Evolutionary conservation across 1,139 yeast species (phyloP).

Genomic region (Hyphopichia burtonii): DNA sequence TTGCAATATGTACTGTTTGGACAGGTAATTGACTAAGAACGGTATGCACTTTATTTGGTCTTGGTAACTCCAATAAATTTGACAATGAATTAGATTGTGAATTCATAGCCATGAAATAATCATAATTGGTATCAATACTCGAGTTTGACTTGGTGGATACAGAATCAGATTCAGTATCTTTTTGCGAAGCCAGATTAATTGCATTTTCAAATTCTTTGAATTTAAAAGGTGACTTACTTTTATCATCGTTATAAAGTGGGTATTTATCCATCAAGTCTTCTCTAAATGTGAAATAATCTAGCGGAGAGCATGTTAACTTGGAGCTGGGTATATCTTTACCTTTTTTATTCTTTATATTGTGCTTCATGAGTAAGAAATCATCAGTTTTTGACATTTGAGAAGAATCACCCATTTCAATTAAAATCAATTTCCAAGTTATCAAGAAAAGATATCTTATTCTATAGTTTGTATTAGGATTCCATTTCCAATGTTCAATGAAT

Average conservation of each 20-base stretch:
- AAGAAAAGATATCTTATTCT: slow-evolving; percentile 52
- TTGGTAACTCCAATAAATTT: slow-evolving; percentile 58
- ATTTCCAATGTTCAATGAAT: slow-evolving; percentile 67
- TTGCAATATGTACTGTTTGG: slow-evolving; percentile 74
- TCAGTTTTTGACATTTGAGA: slow-evolving; percentile 47
- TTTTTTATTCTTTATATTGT: slow-evolving; percentile 37
- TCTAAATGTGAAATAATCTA: slow-evolving; percentile 77
- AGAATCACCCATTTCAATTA: slow-evolving; percentile 66
- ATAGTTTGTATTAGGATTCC: slow-evolving; percentile 38
- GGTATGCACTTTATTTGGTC: slow-evolving; percentile 55
- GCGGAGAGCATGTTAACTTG: slow-evolving; percentile 60
- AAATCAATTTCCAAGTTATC: slow-evolving; percentile 57
- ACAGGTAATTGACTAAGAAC: slow-evolving; percentile 56
- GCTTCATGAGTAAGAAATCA: slow-evolving; percentile 42
- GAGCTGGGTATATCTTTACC: slow-evolving; percentile 15
- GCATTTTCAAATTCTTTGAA: slow-evolving; percentile 15
- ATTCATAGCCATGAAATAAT: slow-evolving; percentile 42
- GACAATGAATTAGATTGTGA: slow-evolving; percentile 51
- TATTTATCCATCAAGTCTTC: slow-evolving; percentile 73
- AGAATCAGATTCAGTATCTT: slow-evolving; percentile 1
- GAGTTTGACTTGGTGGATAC: slow-evolving; percentile 6
- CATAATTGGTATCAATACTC: slow-evolving; percentile 20
- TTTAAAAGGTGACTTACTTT: slow-evolving; percentile 15
- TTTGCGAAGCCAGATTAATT: slow-evolving; percentile 6
- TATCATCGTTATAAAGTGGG: slow-evolving; percentile 51